Percentiles rank a stretch among this genome's conserved stretches.
Evolutionary conservation across 1,284 basidiomycete species (phyloP).

Genomic region (Coniferiporia sulphurascens): DNA sequence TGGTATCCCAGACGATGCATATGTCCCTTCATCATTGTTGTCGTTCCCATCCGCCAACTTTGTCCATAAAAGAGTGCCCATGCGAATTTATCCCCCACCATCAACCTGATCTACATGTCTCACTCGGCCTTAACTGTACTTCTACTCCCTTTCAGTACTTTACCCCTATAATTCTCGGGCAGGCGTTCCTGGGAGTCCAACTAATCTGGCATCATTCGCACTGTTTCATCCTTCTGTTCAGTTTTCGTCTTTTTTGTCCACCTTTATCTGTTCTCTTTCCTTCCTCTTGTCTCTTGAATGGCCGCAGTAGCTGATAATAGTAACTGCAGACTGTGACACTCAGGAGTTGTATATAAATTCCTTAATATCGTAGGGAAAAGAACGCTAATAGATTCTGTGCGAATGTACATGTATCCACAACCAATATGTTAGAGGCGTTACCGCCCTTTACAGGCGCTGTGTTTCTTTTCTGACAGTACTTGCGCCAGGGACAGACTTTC

Average conservation of each 20-base stretch:
- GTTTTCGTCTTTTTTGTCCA: constrained; percentile 23
- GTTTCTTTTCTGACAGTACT: background rate
- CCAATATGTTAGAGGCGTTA: too few species aligned
- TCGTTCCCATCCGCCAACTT: constrained; percentile 3
- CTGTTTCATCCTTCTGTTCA: constrained; percentile 16
- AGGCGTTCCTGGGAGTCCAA: constrained; percentile 11
- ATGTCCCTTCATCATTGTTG: background rate
- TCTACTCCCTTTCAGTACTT: constrained; percentile 12
- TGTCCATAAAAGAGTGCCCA: constrained; percentile 9
- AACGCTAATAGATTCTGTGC: constrained; percentile 7
- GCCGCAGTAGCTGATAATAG: constrained; percentile 13
- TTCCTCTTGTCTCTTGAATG: constrained; percentile 20
- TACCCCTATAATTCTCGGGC: constrained; percentile 15
- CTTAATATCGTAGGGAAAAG: constrained; percentile 18
- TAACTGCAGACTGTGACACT: constrained; percentile 7
- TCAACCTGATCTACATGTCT: constrained; percentile 13
- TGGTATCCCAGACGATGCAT: constrained; percentile 9
- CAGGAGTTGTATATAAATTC: constrained; percentile 15
- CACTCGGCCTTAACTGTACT: constrained; percentile 12
- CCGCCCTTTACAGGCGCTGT: background rate
- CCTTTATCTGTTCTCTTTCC: constrained; percentile 22
- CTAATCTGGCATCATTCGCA: constrained; percentile 21
- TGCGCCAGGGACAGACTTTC: too few species aligned
- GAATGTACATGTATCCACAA: background rate
- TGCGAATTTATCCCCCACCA: constrained; percentile 13